Evolutionary conservation across 78 protist species (phyloP).

Genomic region (Paulinella micropora): DNA sequence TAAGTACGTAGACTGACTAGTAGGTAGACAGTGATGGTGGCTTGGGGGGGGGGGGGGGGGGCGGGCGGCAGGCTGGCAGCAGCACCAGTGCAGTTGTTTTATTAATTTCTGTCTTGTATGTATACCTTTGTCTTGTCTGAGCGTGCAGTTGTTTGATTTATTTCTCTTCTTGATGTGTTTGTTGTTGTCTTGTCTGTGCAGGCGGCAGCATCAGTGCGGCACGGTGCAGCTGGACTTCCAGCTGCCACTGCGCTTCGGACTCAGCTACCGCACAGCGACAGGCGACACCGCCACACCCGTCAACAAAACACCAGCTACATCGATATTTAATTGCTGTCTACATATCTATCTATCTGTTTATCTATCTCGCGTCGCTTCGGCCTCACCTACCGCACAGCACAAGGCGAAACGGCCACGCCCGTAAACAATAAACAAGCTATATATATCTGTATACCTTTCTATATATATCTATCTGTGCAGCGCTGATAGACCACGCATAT

Average conservation of each 20-base stretch:
- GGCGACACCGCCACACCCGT: too few relatives aligned
- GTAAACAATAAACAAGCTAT: too few relatives aligned
- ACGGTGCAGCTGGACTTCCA: conserved; percentile 93
- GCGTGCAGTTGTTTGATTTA: too few relatives aligned
- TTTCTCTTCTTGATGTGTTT: too few relatives aligned
- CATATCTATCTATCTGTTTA: neutral
- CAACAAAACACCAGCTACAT: neutral
- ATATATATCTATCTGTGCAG: too few relatives aligned
- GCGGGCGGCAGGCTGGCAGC: neutral
- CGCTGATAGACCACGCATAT: too few relatives aligned
- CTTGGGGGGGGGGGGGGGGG: neutral
- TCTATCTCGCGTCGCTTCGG: too few relatives aligned
- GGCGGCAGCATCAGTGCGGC: conserved; percentile 81
- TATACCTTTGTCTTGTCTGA: neutral
- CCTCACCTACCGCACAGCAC: too few relatives aligned
- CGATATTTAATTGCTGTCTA: neutral
- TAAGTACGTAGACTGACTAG: too few relatives aligned
- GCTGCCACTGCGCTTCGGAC: neutral
- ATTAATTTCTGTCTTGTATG: neutral
- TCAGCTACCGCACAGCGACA: too few relatives aligned
- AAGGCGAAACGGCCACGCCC: too few relatives aligned
- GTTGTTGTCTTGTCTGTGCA: conserved; percentile 51
- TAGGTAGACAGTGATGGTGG: neutral
- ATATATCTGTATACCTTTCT: too few relatives aligned
- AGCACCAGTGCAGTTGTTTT: neutral